Evolutionary conservation across 2,329 filamentous ascomycete genomes (phyloP).

Genomic region (Cytospora piceae): DNA sequence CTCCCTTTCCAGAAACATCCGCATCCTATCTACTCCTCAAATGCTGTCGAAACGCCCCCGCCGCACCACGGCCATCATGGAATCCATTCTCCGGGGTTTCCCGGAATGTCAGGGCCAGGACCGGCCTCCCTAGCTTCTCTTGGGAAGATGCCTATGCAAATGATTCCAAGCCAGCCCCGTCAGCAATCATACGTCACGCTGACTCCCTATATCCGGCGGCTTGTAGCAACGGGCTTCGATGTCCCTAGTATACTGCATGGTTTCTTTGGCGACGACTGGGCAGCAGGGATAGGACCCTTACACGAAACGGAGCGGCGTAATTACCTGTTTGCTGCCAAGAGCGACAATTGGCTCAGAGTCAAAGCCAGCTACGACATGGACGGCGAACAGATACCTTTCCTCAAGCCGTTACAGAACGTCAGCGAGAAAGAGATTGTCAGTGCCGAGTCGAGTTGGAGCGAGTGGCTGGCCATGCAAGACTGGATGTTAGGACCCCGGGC

Average conservation of each 20-base stretch:
- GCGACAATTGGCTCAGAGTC: slow-evolving; percentile 84
- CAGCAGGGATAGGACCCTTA: slow-evolving; percentile 74
- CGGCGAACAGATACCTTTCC: slow-evolving; percentile 84
- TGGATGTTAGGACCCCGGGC: slow-evolving; percentile 94
- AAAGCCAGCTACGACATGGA: slow-evolving; percentile 90
- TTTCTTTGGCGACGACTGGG: slow-evolving; percentile 96
- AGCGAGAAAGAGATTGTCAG: slow-evolving; percentile 78
- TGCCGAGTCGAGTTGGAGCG: slow-evolving; percentile 86
- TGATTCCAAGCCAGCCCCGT: slow-evolving; percentile 27
- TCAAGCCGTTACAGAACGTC: slow-evolving; percentile 78
- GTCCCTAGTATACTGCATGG: slow-evolving; percentile 84
- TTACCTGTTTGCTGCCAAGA: slow-evolving; percentile 94
- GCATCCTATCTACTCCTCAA: slow-evolving; percentile 49
- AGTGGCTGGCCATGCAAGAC: slow-evolving; percentile 96
- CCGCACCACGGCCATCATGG: slow-evolving; percentile 36
- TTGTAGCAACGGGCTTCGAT: slow-evolving; percentile 92
- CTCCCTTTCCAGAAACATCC: slow-evolving; percentile 77
- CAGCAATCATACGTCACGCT: slow-evolving; percentile 61
- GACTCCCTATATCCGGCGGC: slow-evolving; percentile 85
- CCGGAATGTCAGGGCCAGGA: slow-evolving; percentile 32
- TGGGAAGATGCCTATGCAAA: slow-evolving; percentile 20
- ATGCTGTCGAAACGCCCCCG: slow-evolving; percentile 41
- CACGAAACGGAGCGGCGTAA: slow-evolving; percentile 91
- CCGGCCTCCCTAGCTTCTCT: slow-evolving; percentile 18
- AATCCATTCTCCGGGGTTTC: slow-evolving; percentile 41